phyloP scores from a whole-genome alignment of 116 monocot species.

The Posidonia oceanica region DNA sequence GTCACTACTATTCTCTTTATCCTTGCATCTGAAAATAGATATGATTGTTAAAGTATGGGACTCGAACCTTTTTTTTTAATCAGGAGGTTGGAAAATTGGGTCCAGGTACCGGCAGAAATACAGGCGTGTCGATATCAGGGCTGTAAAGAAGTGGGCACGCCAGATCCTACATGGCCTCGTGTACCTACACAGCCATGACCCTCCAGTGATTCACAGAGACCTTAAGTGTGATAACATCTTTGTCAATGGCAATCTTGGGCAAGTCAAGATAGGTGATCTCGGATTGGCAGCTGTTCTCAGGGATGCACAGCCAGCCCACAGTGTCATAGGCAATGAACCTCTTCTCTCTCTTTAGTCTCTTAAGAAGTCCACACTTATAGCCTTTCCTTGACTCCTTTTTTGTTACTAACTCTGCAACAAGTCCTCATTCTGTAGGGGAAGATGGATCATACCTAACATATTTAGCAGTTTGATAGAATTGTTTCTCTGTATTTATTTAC shows the following conservation, averaged over 20 bases:
- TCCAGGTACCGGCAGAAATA: conserved; percentile 61
- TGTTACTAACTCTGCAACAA: too few relatives aligned
- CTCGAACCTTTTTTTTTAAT: neutral
- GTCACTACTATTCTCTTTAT: too few relatives aligned
- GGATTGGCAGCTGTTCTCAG: conserved; percentile 78
- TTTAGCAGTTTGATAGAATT: too few relatives aligned
- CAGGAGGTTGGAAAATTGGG: neutral
- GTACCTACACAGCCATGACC: conserved; percentile 71
- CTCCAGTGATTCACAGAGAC: conserved; percentile 88
- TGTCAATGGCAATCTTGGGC: conserved; percentile 76
- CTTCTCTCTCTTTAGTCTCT: conserved; percentile 2
- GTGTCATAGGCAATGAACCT: conserved; percentile 59
- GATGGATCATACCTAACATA: too few relatives aligned
- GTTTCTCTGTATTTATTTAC: too few relatives aligned
- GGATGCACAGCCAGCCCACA: conserved; percentile 59
- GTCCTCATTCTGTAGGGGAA: too few relatives aligned
- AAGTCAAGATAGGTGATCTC: conserved; percentile 92
- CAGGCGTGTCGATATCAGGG: conserved; percentile 41
- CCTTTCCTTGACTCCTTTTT: too few relatives aligned
- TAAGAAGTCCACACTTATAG: neutral
- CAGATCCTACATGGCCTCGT: conserved; percentile 68
- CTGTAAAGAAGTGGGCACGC: conserved; percentile 79
- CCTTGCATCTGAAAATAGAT: too few relatives aligned
- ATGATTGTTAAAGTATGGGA: neutral
- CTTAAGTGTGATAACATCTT: conserved; percentile 94